Evolutionary conservation across 192 early-diverging fungal genomes (phyloP).

Genomic region (Dissophora ornata): DNA sequence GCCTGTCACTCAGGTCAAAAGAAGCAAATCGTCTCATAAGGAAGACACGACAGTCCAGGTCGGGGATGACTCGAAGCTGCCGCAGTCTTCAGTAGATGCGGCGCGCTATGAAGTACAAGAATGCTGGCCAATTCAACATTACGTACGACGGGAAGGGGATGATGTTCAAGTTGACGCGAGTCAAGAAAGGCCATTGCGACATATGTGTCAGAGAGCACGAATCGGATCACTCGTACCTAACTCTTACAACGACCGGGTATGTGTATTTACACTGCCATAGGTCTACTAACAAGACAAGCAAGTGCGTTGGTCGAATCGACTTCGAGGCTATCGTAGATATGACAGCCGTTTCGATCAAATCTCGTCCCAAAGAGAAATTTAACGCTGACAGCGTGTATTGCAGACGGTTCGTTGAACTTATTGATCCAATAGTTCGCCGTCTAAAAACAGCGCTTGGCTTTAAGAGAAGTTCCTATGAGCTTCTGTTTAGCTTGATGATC

Average conservation of each 20-base stretch:
- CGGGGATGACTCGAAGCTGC: background rate
- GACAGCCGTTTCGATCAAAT: background rate
- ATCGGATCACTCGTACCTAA: conserved; percentile 10
- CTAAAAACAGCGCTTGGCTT: too few species aligned
- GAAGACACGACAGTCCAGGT: too few species aligned
- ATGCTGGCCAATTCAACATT: conserved; percentile 9
- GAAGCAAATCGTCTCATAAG: too few species aligned
- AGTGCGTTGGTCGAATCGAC: background rate
- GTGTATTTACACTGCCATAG: conserved; percentile 21
- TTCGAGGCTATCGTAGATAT: background rate
- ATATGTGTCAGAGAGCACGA: conserved; percentile 20
- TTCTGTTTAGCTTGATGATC: conserved; percentile 11
- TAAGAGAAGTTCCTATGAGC: conserved; percentile 3
- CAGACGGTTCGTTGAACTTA: background rate
- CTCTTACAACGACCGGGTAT: background rate
- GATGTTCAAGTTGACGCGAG: conserved; percentile 10
- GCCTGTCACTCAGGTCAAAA: background rate
- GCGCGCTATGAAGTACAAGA: conserved; percentile 1
- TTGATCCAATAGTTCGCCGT: too few species aligned
- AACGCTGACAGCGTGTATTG: background rate
- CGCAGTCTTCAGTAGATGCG: background rate
- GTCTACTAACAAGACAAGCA: too few species aligned
- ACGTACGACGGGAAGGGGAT: conserved; percentile 1
- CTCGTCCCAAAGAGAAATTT: background rate
- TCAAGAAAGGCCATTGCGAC: conserved; percentile 8